These are phyloP conservation scores for Pseudocercospora musae DNA, from an alignment of 2,329 filamentous ascomycete genomes.

Conservation along the genomic window DNA sequence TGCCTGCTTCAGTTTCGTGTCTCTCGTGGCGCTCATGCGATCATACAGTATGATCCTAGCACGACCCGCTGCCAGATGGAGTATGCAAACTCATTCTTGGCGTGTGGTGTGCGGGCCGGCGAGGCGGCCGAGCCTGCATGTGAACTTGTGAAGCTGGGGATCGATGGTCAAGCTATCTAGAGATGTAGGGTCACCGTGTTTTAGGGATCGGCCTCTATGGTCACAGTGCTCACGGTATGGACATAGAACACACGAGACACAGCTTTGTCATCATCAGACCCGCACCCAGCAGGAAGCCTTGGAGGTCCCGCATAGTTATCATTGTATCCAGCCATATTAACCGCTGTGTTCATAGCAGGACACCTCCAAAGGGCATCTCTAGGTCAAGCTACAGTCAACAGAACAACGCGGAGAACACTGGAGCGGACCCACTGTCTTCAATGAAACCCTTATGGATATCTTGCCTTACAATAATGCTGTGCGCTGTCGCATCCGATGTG, in stretches of 20 bases:
- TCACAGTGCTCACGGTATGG: too few relatives aligned
- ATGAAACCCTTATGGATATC: background rate
- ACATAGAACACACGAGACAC: too few relatives aligned
- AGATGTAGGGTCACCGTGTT: too few relatives aligned
- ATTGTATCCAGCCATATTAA: too few relatives aligned
- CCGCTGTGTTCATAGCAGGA: too few relatives aligned
- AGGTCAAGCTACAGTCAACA: background rate
- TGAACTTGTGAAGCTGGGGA: too few relatives aligned
- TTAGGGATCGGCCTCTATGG: too few relatives aligned
- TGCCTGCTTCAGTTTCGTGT: background rate
- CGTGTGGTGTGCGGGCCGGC: background rate
- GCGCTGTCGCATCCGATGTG: background rate
- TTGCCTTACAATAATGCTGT: background rate
- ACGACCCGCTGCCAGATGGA: background rate
- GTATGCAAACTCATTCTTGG: background rate
- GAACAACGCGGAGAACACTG: background rate
- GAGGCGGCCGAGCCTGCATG: background rate
- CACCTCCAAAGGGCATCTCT: too few relatives aligned
- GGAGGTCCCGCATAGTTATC: too few relatives aligned
- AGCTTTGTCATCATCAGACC: too few relatives aligned
- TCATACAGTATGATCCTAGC: background rate
- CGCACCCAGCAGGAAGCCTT: too few relatives aligned
- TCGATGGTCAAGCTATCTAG: too few relatives aligned
- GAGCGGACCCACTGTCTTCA: background rate
- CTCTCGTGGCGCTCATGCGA: slow-evolving; percentile 1